Percentiles rank a stretch among this genome's conserved stretches.
Evolutionary conservation across 2,329 filamentous ascomycete genomes (phyloP).

Genomic region (Graphium sp.): DNA sequence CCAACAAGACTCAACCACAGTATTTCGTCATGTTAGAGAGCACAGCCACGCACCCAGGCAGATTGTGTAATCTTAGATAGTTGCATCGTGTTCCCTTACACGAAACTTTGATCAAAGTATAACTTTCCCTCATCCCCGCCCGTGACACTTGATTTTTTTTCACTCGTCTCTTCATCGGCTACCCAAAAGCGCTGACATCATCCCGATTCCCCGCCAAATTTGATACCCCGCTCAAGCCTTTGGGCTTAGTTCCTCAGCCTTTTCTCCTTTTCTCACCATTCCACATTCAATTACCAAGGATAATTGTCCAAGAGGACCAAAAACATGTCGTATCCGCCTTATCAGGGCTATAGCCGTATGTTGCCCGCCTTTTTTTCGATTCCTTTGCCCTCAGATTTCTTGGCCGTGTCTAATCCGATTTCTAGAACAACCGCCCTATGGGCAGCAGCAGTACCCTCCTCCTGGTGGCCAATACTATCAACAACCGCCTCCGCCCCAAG

Average conservation of each 20-base stretch:
- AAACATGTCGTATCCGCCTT: slow-evolving; percentile 14
- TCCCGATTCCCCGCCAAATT: not conserved
- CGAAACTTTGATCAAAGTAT: too few relatives aligned
- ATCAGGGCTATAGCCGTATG: slow-evolving; percentile 21
- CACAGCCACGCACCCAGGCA: too few relatives aligned
- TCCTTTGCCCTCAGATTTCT: too few relatives aligned
- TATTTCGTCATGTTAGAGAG: too few relatives aligned
- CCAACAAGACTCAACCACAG: too few relatives aligned
- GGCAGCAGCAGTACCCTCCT: slow-evolving; percentile 17
- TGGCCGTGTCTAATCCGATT: slow-evolving; percentile 15
- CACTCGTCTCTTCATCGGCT: not conserved
- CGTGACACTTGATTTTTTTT: not conserved
- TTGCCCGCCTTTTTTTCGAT: slow-evolving; percentile 15
- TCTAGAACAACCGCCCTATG: slow-evolving; percentile 11
- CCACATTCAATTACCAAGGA: not conserved
- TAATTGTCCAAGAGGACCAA: slow-evolving; percentile 6
- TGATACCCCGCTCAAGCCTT: slow-evolving; percentile 1
- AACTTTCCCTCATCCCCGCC: too few relatives aligned
- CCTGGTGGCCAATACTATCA: slow-evolving; percentile 13
- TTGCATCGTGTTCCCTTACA: too few relatives aligned
- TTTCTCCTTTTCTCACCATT: not conserved
- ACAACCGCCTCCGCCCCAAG: slow-evolving; percentile 11
- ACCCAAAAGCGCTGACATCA: slow-evolving; percentile 1
- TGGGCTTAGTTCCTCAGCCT: slow-evolving; percentile 1
- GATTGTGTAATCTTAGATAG: too few relatives aligned